These are phyloP conservation scores for Aspergillus sp. DNA, from an alignment of 2,329 filamentous ascomycete species.

Conservation along the genomic window DNA sequence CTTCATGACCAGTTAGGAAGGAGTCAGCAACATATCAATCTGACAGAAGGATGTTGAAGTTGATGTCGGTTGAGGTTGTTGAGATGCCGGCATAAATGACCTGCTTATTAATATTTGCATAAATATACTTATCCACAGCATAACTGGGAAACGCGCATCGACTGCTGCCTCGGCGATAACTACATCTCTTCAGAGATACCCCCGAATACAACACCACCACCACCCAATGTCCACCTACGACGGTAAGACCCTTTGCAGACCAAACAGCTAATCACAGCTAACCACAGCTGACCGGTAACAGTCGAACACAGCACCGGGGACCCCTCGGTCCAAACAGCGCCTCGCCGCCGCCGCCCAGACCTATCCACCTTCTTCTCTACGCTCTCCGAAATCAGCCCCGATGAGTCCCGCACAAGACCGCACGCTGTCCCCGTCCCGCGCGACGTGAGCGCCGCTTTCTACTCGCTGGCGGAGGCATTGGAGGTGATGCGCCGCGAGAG, in stretches of 20 bases:
- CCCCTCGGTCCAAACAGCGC: constrained; percentile 15
- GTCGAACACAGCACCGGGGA: constrained; percentile 35
- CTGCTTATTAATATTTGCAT: too few species aligned
- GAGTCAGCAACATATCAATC: too few species aligned
- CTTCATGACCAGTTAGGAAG: too few species aligned
- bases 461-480: constrained; percentile 52
- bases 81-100: too few species aligned
- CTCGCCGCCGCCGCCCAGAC: constrained; percentile 48
- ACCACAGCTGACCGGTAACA: constrained; percentile 9
- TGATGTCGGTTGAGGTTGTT: too few species aligned
- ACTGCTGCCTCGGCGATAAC: too few species aligned
- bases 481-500: constrained; percentile 46
- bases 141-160: too few species aligned
- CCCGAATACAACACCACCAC: constrained; percentile 4
- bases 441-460: constrained; percentile 51
- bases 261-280: constrained; percentile 2
- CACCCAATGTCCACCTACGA: constrained; percentile 36
- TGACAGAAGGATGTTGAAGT: too few species aligned
- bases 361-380: constrained; percentile 57
- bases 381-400: constrained; percentile 47
- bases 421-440: constrained; percentile 51
- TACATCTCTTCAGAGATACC: too few species aligned
- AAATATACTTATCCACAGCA: too few species aligned
- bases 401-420: constrained; percentile 42
- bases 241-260: constrained; percentile 16